Conservation (phyloP, 768 basidiomycete genomes). For the Lentinula guzmanii region DNA sequence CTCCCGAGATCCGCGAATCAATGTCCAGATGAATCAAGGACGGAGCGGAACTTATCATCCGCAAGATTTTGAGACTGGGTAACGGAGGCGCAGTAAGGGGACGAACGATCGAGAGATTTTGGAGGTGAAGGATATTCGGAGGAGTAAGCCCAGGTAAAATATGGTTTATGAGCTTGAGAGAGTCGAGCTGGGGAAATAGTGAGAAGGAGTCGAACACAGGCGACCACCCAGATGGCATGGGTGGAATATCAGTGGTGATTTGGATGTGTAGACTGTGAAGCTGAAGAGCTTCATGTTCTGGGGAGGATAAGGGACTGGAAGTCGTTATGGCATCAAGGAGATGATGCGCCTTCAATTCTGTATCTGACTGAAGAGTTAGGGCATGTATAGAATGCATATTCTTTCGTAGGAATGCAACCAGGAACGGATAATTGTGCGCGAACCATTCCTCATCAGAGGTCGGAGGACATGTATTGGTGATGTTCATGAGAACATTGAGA, state of each 20-base stretch:
- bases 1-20: neutral
- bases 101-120: neutral
- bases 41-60: neutral
- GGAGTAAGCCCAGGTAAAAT: neutral
- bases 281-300: neutral
- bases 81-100: slow-evolving; percentile 4
- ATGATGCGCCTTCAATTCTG: neutral
- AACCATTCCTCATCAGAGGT: neutral
- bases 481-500: neutral
- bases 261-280: slow-evolving; percentile 1
- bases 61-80: slow-evolving; percentile 2
- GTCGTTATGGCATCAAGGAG: slow-evolving; percentile 3
- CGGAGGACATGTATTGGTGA: neutral
- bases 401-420: neutral
- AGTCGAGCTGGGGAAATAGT: neutral
- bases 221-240: neutral
- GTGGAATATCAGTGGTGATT: neutral
- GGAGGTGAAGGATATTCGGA: neutral
- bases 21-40: neutral
- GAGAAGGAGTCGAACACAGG: slow-evolving; percentile 6
- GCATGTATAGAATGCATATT: neutral
- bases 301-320: neutral
- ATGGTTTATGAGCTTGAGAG: slow-evolving; percentile 1
- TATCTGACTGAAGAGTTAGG: neutral
- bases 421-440: neutral